Evolutionary conservation across 352 stramenopile species (phyloP).

Genomic region (Globisporangium spinosum): DNA sequence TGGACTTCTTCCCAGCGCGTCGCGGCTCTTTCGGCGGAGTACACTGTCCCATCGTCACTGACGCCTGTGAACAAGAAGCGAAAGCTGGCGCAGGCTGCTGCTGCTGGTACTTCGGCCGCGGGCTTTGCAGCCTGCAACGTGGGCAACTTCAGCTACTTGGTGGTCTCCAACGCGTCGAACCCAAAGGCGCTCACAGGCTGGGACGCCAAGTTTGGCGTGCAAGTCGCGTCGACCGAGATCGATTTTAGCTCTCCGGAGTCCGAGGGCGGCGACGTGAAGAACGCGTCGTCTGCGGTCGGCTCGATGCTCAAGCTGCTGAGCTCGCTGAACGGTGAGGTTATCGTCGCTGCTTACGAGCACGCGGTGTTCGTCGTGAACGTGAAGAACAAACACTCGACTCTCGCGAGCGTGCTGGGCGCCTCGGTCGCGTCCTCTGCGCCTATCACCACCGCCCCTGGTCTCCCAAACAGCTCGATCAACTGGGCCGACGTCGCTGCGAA

Average conservation of each 20-base stretch:
- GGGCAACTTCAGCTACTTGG: slow-evolving; percentile 54
- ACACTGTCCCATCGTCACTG: slow-evolving; percentile 18
- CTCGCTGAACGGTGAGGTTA: slow-evolving; percentile 48
- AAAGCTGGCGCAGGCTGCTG: slow-evolving; percentile 35
- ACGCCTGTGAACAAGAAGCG: slow-evolving; percentile 54
- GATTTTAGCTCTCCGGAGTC: slow-evolving; percentile 24
- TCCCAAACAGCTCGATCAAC: slow-evolving; percentile 43
- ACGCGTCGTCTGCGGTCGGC: slow-evolving; percentile 22
- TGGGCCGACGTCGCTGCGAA: slow-evolving; percentile 39
- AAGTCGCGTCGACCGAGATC: slow-evolving; percentile 50
- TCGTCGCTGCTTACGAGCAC: slow-evolving; percentile 63
- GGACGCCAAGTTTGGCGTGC: slow-evolving; percentile 75
- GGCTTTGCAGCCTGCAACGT: slow-evolving; percentile 38
- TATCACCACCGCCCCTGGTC: slow-evolving; percentile 19
- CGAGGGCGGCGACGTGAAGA: slow-evolving; percentile 23
- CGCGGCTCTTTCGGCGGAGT: slow-evolving; percentile 26
- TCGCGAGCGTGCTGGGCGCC: slow-evolving; percentile 64
- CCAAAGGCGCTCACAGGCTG: slow-evolving; percentile 48
- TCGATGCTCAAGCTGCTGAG: slow-evolving; percentile 47
- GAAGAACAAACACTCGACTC: slow-evolving; percentile 66
- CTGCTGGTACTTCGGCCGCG: slow-evolving; percentile 2
- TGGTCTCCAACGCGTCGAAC: slow-evolving; percentile 35
- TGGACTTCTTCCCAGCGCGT: slow-evolving; percentile 39
- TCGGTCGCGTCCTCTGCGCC: slow-evolving; percentile 11
- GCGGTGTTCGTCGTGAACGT: slow-evolving; percentile 63